Evolutionary conservation across 2,329 filamentous ascomycete species (phyloP).

Genomic region (Penicillium brevicompactum): DNA sequence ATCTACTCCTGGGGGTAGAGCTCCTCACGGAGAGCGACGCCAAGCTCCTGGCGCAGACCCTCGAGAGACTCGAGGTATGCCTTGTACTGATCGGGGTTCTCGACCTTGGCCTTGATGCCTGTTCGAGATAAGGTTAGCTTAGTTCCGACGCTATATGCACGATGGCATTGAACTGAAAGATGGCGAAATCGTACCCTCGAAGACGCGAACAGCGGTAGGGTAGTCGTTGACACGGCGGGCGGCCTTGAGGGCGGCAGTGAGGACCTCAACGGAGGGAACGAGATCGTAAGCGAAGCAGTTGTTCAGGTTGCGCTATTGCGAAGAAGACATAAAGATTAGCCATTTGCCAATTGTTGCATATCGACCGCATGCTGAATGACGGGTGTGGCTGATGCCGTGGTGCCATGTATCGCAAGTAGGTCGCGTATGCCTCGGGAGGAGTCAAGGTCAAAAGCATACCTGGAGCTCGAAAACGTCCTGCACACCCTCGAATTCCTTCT

Average conservation of each 20-base stretch:
- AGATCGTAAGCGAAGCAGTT: constrained; percentile 99
- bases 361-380: constrained; percentile 1
- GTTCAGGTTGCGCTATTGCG: constrained; percentile 82
- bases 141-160: not conserved
- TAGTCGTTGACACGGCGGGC: constrained; percentile 97
- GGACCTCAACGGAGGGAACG: constrained; percentile 88
- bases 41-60: constrained; percentile 88
- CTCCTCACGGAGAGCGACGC: constrained; percentile 86
- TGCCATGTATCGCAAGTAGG: constrained; percentile 14
- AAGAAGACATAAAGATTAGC: constrained; percentile 11
- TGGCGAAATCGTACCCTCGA: constrained; percentile 73
- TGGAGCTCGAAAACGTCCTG: constrained; percentile 99
- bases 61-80: constrained; percentile 90
- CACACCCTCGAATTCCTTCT: constrained; percentile 97
- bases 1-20: constrained; percentile 70
- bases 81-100: constrained; percentile 98
- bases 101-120: constrained; percentile 99
- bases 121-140: constrained; percentile 18
- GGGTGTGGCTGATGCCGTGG: constrained; percentile 11
- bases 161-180: not conserved
- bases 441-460: constrained; percentile 59
- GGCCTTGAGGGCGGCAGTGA: constrained; percentile 88
- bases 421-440: constrained; percentile 17
- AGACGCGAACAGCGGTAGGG: constrained; percentile 96
- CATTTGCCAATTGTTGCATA: constrained; percentile 1